Conservation (phyloP, 192 early-diverging fungal species). For the Coemansia sp. region DNA sequence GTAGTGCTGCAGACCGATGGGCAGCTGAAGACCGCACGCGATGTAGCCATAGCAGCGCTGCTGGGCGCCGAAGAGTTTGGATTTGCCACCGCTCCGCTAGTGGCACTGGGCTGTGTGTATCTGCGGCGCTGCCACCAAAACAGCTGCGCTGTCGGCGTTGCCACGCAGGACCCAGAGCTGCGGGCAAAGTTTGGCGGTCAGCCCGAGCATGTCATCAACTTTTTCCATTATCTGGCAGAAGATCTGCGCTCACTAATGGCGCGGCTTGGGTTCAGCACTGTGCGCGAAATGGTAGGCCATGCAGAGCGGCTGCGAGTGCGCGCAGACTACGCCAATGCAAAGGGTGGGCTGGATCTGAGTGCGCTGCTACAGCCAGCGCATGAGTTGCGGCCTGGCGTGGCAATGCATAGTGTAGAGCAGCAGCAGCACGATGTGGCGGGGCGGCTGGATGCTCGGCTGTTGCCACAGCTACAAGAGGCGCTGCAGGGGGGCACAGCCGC, state of each 20-base stretch:
- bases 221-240: conserved; percentile 97
- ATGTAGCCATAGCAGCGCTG: conserved; percentile 95
- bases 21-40: conserved; percentile 95
- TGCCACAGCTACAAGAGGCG: conserved; percentile 77
- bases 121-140: conserved; percentile 90
- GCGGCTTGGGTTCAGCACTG: conserved; percentile 84
- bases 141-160: conserved; percentile 96
- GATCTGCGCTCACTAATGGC: conserved; percentile 94
- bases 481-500: conserved; percentile 61
- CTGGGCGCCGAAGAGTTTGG: conserved; percentile 99
- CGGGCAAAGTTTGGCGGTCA: conserved; percentile 91
- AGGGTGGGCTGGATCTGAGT: conserved; percentile 83
- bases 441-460: conserved; percentile 84
- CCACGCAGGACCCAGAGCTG: conserved; percentile 93
- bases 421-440: conserved; percentile 88
- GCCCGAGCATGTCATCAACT: conserved; percentile 98
- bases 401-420: conserved; percentile 75
- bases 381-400: conserved; percentile 81
- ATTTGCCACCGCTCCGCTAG: conserved; percentile 97
- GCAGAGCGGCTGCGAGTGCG: conserved; percentile 83
- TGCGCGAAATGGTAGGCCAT: conserved; percentile 96
- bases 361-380: conserved; percentile 87
- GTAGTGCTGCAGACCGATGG: conserved; percentile 98
- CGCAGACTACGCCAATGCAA: conserved; percentile 68
- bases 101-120: conserved; percentile 95